Base-by-base conservation (phyloP, 495 filamentous ascomycete species). In the Trichoderma virens region DNA sequence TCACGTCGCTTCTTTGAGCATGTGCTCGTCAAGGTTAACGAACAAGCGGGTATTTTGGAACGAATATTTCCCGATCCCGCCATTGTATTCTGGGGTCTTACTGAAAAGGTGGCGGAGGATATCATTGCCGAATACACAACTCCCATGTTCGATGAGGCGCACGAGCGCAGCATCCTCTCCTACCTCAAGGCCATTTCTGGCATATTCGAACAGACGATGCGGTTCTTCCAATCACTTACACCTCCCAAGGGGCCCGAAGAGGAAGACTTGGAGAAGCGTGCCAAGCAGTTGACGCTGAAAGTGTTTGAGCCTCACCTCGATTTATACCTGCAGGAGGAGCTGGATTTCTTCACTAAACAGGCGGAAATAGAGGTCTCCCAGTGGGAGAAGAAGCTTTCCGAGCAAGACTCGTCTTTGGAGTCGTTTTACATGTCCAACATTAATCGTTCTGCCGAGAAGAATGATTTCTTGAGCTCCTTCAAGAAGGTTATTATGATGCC, bases 401-500 rank as follows among this genome's bases (percentile, higher is more conserved):
- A 94, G 63, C 90, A 96, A 73, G 92, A 96, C 59, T 91, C 92
- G 35, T 89, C 89, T 5, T 90, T 89, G 18, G 93, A 98, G 73
- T 93, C 91, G 0, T 93, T 95, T 70, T 91, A 92, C 74, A 97
- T 97, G 92, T 90, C 87, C 9, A 96, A 90, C 70, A 84, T 98
- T 71, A 96, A 92, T 66, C 85, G 95, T 31, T 92, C 97, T 78
- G 93, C 90, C 2, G 95, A 94, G 70, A 99, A 99, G 74, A 86
- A 88, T 54, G 95, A 99, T 73, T 99, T 99, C 70, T 71, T 99
- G 67, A 93, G 86, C 20, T 95, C 92, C 1, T 99, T 99, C 79
- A 97, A 92, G 74, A 98, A 99, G 71, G 94, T 99, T 11, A 91
- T 99, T 67, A 96, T 98, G 90, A 92, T 96, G 86, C 95, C 95